Conservation (phyloP, 2,329 filamentous ascomycete genomes). For the Verticillium dahliae region DNA sequence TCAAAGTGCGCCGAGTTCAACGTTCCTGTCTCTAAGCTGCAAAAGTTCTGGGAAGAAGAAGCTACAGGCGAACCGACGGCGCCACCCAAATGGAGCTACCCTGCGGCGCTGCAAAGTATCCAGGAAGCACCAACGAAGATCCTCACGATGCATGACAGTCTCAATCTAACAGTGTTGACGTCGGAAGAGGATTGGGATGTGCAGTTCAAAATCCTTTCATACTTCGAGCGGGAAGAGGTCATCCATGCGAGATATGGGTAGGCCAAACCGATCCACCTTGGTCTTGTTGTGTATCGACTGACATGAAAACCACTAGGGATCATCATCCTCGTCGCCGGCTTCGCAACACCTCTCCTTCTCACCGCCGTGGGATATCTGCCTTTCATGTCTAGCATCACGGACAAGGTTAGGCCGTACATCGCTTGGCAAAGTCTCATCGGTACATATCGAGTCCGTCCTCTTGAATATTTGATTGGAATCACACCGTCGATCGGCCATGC, state of each 20-base stretch:
- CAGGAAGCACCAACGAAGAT: background rate
- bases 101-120: background rate
- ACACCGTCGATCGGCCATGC: slow-evolving; percentile 27
- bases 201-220: background rate
- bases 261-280: background rate
- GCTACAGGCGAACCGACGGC: background rate
- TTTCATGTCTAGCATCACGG: background rate
- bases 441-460: slow-evolving; percentile 21
- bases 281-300: background rate
- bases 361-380: background rate
- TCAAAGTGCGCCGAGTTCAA: slow-evolving; percentile 2
- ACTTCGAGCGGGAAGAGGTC: background rate
- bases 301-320: background rate
- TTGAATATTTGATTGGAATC: slow-evolving; percentile 26
- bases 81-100: background rate
- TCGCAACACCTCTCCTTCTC: background rate
- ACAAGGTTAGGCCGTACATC: slow-evolving; percentile 22
- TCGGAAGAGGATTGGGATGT: background rate
- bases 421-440: slow-evolving; percentile 23
- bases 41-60: slow-evolving; percentile 2
- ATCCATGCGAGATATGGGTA: background rate
- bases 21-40: background rate
- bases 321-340: slow-evolving; percentile 1
- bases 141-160: background rate
- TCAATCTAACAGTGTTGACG: background rate